Evolutionary conservation across 78 protist species (phyloP), one percentile per base, ranked within the genome.

Genomic region (Diacronema lutheri): DNA sequence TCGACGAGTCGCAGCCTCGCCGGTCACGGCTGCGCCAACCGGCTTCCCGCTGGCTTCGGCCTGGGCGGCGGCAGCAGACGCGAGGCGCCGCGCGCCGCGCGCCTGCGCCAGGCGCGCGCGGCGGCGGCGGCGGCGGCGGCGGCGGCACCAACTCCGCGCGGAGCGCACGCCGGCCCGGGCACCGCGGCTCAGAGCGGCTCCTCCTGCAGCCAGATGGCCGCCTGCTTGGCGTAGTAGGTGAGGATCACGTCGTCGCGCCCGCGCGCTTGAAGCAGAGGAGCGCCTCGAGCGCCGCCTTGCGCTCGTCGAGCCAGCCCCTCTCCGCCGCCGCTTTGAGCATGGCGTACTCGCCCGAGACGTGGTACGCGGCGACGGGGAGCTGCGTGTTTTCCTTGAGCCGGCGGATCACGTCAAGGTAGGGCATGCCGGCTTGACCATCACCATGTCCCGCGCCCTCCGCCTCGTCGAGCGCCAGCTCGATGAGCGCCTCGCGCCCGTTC

Each of bases 141-240:
- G n/a, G n/a, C n/a, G n/a, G n/a, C n/a, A n/a, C n/a, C n/a, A n/a
- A n/a, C n/a, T n/a, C n/a, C n/a, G n/a, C n/a, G n/a, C n/a, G n/a
- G n/a, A n/a, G n/a, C n/a, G n/a, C n/a, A n/a, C n/a, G n/a, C n/a
- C n/a, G n/a, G n/a, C n/a, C n/a, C n/a, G n/a, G n/a, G n/a, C n/a
- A n/a, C n/a, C n/a, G n/a, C n/a, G n/a, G n/a, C n/a, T n/a, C n/a
- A n/a, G n/a, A n/a, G n/a, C n/a, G n/a, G n/a, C n/a, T 81, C 68
- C 73, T 61, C 85, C 31, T 11, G 0, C 16, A 81, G 72, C 85
- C 85, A 81, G 60, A 21, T 50, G 38, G 74, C 50, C 25, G 85
- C 85, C 72, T 81, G 85, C 85, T 81, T 81, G 35, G 85, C 85
- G 72, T 81, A 81, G 85, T 81, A 81, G 37, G 85, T 81, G 62